Evolutionary conservation across 2,329 filamentous ascomycete species (phyloP).

Genomic region (Colletotrichum horii): DNA sequence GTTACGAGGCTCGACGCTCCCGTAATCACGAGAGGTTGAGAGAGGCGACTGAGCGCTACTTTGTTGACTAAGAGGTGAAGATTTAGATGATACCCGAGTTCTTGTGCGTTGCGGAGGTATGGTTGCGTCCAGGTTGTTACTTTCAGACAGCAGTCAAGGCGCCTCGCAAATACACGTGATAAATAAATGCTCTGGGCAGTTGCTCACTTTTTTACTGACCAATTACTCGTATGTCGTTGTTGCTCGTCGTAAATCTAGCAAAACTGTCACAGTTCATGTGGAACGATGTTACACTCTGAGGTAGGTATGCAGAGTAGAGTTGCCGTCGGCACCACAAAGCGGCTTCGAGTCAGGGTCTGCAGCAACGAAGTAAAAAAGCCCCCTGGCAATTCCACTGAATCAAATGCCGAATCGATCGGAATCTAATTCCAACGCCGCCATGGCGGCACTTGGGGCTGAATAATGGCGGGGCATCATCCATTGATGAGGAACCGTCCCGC

Average conservation of each 20-base stretch:
- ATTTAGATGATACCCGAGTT: not conserved
- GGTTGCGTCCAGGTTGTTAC: not conserved
- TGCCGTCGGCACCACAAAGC: not conserved
- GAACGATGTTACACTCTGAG: not conserved
- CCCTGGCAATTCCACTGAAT: not conserved
- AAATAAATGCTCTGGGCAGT: not conserved
- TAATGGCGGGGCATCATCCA: not conserved
- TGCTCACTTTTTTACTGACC: not conserved
- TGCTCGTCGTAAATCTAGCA: not conserved
- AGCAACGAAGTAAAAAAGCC: not conserved
- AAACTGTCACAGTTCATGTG: not conserved
- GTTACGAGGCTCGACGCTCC: not conserved
- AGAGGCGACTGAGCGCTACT: slow-evolving; percentile 14
- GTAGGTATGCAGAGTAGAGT: not conserved
- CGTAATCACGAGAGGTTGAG: slow-evolving; percentile 6
- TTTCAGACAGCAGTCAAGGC: not conserved
- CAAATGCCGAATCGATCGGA: not conserved
- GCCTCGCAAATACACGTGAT: not conserved
- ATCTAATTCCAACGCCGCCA: not conserved
- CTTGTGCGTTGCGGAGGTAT: not conserved
- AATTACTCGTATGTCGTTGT: not conserved
- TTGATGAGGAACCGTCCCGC: not conserved
- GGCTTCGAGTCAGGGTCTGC: not conserved
- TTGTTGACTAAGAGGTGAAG: not conserved
- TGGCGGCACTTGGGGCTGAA: not conserved